A percentile compares a stretch with the other conserved stretches of the same genome.
Conservation (phyloP, 1,139 yeast species). For the Scheffersomyces titani region DNA sequence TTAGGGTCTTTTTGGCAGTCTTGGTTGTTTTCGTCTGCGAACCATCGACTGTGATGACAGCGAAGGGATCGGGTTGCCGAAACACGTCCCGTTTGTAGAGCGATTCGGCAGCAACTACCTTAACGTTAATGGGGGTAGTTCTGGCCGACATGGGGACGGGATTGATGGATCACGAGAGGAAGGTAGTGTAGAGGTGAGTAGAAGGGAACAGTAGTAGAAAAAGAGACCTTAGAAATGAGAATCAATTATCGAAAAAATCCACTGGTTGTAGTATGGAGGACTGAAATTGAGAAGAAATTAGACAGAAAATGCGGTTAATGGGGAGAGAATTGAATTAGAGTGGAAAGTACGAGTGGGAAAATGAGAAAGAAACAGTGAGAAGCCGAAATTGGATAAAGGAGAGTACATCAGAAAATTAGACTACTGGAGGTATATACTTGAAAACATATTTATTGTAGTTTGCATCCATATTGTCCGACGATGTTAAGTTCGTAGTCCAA, state of each 20-base stretch:
- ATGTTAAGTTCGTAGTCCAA: not conserved
- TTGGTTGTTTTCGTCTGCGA: slow-evolving; percentile 93
- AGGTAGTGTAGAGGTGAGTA: not conserved
- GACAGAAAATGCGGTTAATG: not conserved
- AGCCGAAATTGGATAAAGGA: too few relatives aligned
- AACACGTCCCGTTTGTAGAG: slow-evolving; percentile 93
- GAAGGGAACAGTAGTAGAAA: not conserved
- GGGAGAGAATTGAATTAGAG: not conserved
- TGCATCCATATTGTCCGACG: not conserved
- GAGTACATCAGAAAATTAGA: not conserved
- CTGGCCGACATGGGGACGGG: slow-evolving; percentile 14
- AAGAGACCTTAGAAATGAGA: not conserved
- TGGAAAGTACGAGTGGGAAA: not conserved
- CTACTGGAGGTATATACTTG: not conserved
- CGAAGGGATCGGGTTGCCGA: slow-evolving; percentile 96
- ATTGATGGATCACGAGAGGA: not conserved
- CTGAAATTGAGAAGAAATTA: not conserved
- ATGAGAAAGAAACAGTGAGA: not conserved
- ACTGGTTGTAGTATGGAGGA: not conserved
- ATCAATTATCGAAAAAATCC: not conserved
- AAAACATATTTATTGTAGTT: not conserved
- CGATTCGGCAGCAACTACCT: slow-evolving; percentile 94
- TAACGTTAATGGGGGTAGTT: slow-evolving; percentile 55
- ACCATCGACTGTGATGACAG: slow-evolving; percentile 95
- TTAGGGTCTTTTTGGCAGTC: slow-evolving; percentile 89